phyloP scores from a whole-genome alignment of 139 green algal species.

The Volvox reticuliferus region DNA sequence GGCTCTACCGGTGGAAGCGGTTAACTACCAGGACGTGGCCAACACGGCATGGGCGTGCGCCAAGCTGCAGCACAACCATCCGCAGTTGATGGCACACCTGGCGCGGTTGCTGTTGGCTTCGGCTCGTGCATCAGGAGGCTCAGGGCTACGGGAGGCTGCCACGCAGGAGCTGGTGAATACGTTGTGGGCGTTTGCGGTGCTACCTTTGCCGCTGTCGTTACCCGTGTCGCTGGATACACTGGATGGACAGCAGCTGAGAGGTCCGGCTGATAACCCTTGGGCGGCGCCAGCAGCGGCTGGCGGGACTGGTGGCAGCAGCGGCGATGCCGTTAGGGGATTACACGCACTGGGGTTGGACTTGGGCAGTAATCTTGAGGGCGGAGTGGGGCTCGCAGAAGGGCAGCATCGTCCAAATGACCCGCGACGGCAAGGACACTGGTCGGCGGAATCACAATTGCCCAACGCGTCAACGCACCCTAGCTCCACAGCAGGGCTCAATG shows the following conservation, averaged over 20 bases:
- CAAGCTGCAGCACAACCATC: constrained; percentile 54
- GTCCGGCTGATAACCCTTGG: background rate
- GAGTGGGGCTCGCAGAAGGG: no score
- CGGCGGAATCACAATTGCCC: no score
- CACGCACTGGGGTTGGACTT: background rate
- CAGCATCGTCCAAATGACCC: no score
- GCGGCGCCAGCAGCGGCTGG: background rate
- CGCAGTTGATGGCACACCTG: background rate
- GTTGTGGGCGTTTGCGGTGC: constrained; percentile 61
- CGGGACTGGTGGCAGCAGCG: background rate
- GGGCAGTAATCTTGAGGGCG: no score
- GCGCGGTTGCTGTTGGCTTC: background rate
- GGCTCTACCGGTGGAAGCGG: background rate
- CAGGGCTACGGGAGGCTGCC: background rate
- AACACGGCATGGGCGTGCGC: constrained; percentile 62
- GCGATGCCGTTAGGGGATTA: background rate
- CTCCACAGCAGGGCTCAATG: no score
- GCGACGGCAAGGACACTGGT: no score
- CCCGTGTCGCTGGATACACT: background rate
- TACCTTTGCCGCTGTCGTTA: background rate
- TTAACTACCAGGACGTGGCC: constrained; percentile 56
- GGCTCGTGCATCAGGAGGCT: background rate
- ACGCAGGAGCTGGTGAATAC: constrained; percentile 62
- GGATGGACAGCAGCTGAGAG: background rate
- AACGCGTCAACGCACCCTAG: no score